A percentile compares a stretch with the other conserved stretches of the same genome.
phyloP scores from a whole-genome alignment of 73 alveolate species.

The Paramecium sonneborni region DNA sequence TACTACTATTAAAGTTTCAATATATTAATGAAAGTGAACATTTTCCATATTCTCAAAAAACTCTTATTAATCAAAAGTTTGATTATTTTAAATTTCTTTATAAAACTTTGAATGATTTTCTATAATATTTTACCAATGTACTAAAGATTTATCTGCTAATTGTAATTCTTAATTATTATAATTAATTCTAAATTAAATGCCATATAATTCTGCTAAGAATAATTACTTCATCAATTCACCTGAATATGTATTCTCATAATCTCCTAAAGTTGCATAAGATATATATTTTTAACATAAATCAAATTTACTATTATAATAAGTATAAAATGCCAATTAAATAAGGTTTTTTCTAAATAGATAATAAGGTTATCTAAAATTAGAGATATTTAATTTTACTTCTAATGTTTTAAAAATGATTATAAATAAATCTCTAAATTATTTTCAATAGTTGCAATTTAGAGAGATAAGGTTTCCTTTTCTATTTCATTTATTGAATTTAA shows the following conservation, averaged over 20 bases:
- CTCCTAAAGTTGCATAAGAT: neutral
- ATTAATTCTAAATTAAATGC: neutral
- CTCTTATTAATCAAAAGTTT: neutral
- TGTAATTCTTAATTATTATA: neutral
- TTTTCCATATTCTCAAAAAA: neutral
- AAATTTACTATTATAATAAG: neutral
- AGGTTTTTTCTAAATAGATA: slow-evolving; percentile 1
- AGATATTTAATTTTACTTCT: neutral
- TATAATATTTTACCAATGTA: neutral
- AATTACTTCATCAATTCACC: neutral
- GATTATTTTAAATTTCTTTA: neutral
- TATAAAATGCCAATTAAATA: neutral
- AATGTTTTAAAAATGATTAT: neutral
- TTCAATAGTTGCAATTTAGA: neutral
- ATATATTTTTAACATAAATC: neutral
- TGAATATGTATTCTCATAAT: neutral
- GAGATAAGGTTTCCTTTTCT: neutral
- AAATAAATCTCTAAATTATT: neutral
- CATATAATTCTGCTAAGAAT: neutral
- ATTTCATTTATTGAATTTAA: neutral
- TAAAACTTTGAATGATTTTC: neutral
- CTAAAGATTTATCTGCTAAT: neutral
- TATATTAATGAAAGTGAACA: neutral
- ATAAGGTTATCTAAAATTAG: neutral
- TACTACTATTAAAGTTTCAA: neutral